Evolutionary conservation across 108 stramenopile genomes (phyloP), one percentile per base, ranked within the genome.

Genomic region (Cyclotella choctawhatcheeana): DNA sequence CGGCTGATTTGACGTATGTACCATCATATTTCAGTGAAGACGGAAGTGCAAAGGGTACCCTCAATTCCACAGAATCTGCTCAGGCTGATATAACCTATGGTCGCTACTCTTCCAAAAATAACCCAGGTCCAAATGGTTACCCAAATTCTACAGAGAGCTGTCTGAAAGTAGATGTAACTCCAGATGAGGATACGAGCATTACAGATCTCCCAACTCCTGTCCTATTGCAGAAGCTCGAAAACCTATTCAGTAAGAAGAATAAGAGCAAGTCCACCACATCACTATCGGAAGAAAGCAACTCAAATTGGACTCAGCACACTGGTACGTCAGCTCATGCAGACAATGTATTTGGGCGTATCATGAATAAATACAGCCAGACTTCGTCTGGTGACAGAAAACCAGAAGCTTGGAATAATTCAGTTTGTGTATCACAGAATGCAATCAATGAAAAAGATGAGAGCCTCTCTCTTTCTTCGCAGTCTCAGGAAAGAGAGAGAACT

Each of bases 11-110:
- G 69, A 69, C 69, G 32, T 25, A 58, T 22, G 18, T 31, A 31
- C 55, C 55, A 45, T 69, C 69, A 43, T 58, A 22, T 17, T 58
- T 26, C 14, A 58, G 44, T 44, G 55, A 69, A n/a, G 69, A 69
- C 0, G 17, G 27, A 5, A 58, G 56, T 58, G 5, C 55, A 16
- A 47, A 22, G 32, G 43, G n/a, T n/a, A n/a, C n/a, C n/a, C n/a
- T n/a, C n/a, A n/a, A n/a, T n/a, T n/a, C n/a, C n/a, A n/a, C n/a
- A n/a, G n/a, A n/a, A n/a, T n/a, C n/a, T n/a, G n/a, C n/a, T n/a
- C n/a, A n/a, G n/a, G n/a, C n/a, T n/a, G n/a, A n/a, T n/a, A n/a
- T n/a, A n/a, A n/a, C n/a, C n/a, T n/a, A n/a, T n/a, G n/a, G n/a
- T n/a, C n/a, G n/a, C n/a, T n/a, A n/a, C n/a, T n/a, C n/a, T n/a